Conservation (phyloP, 2,329 filamentous ascomycete genomes). For the Fusarium irregulare region DNA sequence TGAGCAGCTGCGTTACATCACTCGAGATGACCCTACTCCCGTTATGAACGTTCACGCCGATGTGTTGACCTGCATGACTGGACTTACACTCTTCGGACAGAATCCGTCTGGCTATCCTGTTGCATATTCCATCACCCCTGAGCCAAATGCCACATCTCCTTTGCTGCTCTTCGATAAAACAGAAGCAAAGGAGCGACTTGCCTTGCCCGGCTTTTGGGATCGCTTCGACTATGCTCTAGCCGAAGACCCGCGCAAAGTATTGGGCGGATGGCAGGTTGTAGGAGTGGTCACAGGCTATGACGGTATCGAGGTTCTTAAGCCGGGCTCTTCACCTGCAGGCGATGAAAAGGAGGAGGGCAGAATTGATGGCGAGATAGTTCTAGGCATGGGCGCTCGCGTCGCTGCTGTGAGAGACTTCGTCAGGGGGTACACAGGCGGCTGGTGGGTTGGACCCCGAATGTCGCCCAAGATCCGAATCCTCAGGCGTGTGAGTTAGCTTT, state of each 20-base stretch:
- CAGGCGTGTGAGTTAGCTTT: slow-evolving; percentile 43
- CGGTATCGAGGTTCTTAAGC: slow-evolving; percentile 68
- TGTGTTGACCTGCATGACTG: slow-evolving; percentile 76
- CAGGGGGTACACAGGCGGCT: slow-evolving; percentile 64
- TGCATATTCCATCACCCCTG: slow-evolving; percentile 42
- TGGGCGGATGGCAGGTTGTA: slow-evolving; percentile 66
- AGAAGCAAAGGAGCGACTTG: slow-evolving; percentile 57
- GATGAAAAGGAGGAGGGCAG: slow-evolving; percentile 20
- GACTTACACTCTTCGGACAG: slow-evolving; percentile 73
- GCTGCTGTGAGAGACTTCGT: slow-evolving; percentile 55
- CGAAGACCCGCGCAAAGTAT: slow-evolving; percentile 61
- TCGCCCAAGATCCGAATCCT: slow-evolving; percentile 65
- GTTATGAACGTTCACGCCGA: slow-evolving; percentile 68
- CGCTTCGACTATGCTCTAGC: slow-evolving; percentile 71
- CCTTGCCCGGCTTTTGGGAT: slow-evolving; percentile 68
- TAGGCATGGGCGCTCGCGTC: slow-evolving; percentile 60
- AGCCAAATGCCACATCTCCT: slow-evolving; percentile 35
- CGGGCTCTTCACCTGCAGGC: slow-evolving; percentile 50
- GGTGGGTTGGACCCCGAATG: slow-evolving; percentile 74
- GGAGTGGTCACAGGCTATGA: slow-evolving; percentile 68
- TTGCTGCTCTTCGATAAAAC: slow-evolving; percentile 70
- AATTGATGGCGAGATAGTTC: slow-evolving; percentile 45
- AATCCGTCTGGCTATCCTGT: slow-evolving; percentile 55
- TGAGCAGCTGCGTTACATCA: slow-evolving; percentile 58
- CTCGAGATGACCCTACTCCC: slow-evolving; percentile 40